Conservation (phyloP, 345 rosid genomes). For the Euclidium syriacum region DNA sequence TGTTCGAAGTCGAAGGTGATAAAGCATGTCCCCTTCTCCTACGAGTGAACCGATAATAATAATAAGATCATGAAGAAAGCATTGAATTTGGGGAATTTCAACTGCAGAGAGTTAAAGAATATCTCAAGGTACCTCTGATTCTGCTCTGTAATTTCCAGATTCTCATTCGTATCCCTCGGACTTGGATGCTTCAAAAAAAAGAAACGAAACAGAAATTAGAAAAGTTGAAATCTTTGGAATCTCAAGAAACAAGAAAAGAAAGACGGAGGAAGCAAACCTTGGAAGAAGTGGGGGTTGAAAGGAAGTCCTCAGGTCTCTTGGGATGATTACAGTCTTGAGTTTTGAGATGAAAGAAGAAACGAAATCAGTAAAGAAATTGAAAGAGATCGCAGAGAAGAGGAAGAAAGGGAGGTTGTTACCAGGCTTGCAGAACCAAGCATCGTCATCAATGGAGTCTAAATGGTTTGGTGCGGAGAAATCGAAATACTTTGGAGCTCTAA, state of each 20-base stretch:
- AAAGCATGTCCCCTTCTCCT: slow-evolving; percentile 54
- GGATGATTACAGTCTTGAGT: slow-evolving; percentile 82
- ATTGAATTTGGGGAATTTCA: background rate
- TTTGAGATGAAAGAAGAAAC: background rate
- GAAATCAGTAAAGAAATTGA: background rate
- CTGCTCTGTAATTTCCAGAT: background rate
- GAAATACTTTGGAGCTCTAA: slow-evolving; percentile 83
- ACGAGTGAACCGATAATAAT: background rate
- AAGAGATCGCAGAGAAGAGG: background rate
- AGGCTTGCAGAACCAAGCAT: slow-evolving; percentile 85
- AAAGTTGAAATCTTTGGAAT: background rate
- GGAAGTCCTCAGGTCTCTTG: slow-evolving; percentile 66
- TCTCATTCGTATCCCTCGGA: slow-evolving; percentile 1
- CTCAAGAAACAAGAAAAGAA: slow-evolving; percentile 9
- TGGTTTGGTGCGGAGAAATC: slow-evolving; percentile 52
- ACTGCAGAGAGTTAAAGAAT: background rate
- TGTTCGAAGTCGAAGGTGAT: slow-evolving; percentile 30
- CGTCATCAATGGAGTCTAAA: slow-evolving; percentile 35
- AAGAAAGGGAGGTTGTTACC: slow-evolving; percentile 31
- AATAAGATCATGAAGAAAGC: background rate
- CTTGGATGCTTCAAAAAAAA: slow-evolving; percentile 16
- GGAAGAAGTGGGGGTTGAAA: slow-evolving; percentile 41
- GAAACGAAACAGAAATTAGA: background rate
- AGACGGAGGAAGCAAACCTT: slow-evolving; percentile 20
- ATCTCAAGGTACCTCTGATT: slow-evolving; percentile 22